Evolutionary conservation across 2,329 filamentous ascomycete genomes (phyloP).

Genomic region (Biscogniauxia sp.): DNA sequence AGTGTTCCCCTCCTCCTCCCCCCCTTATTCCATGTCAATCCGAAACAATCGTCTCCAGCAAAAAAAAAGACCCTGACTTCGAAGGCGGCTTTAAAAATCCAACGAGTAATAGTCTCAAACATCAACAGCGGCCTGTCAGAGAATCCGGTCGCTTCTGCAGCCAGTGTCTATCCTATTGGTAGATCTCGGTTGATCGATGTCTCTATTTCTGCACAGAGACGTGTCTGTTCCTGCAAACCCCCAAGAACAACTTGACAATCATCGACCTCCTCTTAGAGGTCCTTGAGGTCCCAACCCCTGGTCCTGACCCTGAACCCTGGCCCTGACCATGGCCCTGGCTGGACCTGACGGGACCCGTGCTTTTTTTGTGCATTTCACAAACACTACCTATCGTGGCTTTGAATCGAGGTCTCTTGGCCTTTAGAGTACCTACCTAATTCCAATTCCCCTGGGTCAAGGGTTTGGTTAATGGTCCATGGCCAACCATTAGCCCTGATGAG

Average conservation of each 20-base stretch:
- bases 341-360: too few relatives aligned
- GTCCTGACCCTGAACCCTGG: too few relatives aligned
- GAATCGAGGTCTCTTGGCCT: not conserved
- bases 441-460: not conserved
- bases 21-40: not conserved
- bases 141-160: not conserved
- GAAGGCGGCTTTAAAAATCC: too few relatives aligned
- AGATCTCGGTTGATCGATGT: not conserved
- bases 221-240: not conserved
- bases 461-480: not conserved
- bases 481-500: not conserved
- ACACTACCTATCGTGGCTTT: not conserved
- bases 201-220: not conserved
- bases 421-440: not conserved
- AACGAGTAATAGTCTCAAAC: constrained; percentile 12
- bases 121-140: constrained; percentile 8
- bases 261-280: too few relatives aligned
- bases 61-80: not conserved
- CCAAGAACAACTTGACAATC: too few relatives aligned
- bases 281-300: too few relatives aligned
- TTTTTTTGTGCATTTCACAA: not conserved
- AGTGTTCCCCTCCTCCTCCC: too few relatives aligned
- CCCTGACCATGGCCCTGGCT: too few relatives aligned
- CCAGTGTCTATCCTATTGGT: not conserved
- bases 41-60: constrained; percentile 6